Conservation (phyloP, 208 protist species). For the Wallacemonas sp. region DNA sequence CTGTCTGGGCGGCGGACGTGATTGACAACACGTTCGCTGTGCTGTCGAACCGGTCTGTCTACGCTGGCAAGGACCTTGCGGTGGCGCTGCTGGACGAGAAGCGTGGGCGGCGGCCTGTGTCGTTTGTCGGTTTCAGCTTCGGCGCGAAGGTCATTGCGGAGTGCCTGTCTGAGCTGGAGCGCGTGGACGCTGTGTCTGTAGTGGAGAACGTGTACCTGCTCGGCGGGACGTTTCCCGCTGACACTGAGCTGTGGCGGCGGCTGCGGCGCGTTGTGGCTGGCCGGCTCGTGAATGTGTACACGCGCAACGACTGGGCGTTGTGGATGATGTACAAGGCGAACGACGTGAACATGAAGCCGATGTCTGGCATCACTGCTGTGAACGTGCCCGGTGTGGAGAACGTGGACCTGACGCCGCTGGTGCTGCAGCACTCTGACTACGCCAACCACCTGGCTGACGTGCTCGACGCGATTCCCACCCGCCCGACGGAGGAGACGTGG, state of each 20-base stretch:
- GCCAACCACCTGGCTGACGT: constrained; percentile 52
- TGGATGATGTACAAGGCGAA: constrained; percentile 79
- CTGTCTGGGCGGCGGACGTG: constrained; percentile 66
- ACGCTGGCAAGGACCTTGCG: constrained; percentile 80
- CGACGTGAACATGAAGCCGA: constrained; percentile 63
- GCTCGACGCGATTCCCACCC: constrained; percentile 40
- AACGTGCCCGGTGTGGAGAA: constrained; percentile 86
- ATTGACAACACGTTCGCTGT: constrained; percentile 87
- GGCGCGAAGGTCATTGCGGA: constrained; percentile 81
- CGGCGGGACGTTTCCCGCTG: constrained; percentile 57
- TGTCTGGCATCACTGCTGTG: constrained; percentile 72
- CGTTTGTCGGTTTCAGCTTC: constrained; percentile 87
- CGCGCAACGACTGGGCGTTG: constrained; percentile 77
- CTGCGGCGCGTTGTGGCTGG: constrained; percentile 78
- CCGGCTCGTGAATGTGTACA: constrained; percentile 88
- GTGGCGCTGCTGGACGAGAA: constrained; percentile 51
- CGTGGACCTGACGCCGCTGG: constrained; percentile 65
- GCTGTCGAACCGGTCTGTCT: constrained; percentile 62
- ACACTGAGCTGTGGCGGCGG: constrained; percentile 47
- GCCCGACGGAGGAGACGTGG: constrained; percentile 45
- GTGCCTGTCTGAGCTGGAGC: constrained; percentile 70
- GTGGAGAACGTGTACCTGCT: constrained; percentile 89
- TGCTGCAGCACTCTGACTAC: constrained; percentile 62
- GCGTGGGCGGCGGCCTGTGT: constrained; percentile 78
- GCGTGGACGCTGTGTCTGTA: constrained; percentile 49